Base-by-base conservation (phyloP, 352 stramenopile species). In the Pythium folliculosum region DNA sequence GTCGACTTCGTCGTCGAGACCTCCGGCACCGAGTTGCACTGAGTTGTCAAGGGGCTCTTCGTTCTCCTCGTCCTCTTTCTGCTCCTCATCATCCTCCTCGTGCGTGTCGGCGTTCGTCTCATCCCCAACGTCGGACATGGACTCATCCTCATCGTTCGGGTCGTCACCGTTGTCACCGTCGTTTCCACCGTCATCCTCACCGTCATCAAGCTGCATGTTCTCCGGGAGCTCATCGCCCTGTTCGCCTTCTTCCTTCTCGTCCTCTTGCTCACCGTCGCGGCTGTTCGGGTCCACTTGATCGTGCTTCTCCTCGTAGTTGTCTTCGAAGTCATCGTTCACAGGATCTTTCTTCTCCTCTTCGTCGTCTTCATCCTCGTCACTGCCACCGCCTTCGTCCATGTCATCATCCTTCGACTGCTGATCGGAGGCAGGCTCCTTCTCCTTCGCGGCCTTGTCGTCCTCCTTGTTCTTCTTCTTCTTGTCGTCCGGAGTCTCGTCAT, bases 151-250 rank as follows among this genome's bases (percentile, higher is more conserved):
- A 4, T 92, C 75, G 19, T 71, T 63, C 32, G 21, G 55, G 17
- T 67, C 49, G 14, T 75, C 75, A 13, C 72, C 70, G 16, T 72
- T 71, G n/a, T 77, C 48, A 22, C 67, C 61, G 32, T 71, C 65
- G 9, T 51, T 73, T 14, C 60, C 72, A 23, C 73, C 77, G 30
- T 86, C 54, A 21, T 91, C 82, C 56, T 84, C 78, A 67, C 78
- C 75, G n/a, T 91, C 88, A 58, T 96, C 80, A 43, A 99, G 73
- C 51, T 97, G 84, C 80, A 93, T 96, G 51, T 94, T 75, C 47
- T 97, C 88, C 3, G 86, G 80, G 45, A 93, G 75, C 14, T 96
- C 88, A 52, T 93, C 81, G 8, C 77, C 82, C 23, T 89, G 50
- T 1, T 67, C 81, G 2, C 86, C 73, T 7, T 76, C 32, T 1